A percentile compares a stretch with the other conserved stretches of the same genome.
Conservation (phyloP, 140 eudicot species). For the Ambrosia hybrid region DNA sequence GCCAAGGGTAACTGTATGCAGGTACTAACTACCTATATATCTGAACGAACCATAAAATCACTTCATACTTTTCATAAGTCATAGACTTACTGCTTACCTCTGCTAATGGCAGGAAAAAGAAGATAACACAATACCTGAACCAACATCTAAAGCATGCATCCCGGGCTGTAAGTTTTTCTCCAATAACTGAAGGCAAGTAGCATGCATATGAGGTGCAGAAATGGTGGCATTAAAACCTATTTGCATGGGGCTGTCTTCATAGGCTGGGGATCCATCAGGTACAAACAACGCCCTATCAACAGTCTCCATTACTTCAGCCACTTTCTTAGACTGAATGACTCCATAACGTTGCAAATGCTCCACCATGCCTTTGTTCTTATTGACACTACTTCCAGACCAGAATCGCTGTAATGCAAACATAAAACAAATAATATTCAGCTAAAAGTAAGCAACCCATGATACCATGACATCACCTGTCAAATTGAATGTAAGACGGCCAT, state of each 20-base stretch:
- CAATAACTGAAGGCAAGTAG: conserved; percentile 83
- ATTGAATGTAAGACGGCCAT: neutral
- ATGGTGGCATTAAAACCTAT: conserved; percentile 92
- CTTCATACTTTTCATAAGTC: neutral
- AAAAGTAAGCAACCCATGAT: conserved; percentile 24
- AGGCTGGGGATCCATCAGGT: conserved; percentile 81
- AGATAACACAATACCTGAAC: conserved; percentile 65
- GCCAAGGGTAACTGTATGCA: neutral
- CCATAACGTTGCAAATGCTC: conserved; percentile 69
- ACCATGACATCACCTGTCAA: conserved; percentile 22
- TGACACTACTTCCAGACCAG: conserved; percentile 52
- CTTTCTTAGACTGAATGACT: conserved; percentile 62
- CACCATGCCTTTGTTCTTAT: conserved; percentile 69
- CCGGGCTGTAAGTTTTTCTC: conserved; percentile 88
- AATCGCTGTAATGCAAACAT: conserved; percentile 56
- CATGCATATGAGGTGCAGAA: conserved; percentile 99
- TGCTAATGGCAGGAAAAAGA: neutral
- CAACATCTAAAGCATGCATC: conserved; percentile 94
- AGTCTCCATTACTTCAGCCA: conserved; percentile 78
- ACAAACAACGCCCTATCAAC: conserved; percentile 92
- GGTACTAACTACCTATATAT: neutral
- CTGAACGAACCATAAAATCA: neutral
- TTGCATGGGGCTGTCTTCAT: conserved; percentile 79
- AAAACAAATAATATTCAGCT: conserved; percentile 24
- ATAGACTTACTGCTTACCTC: neutral